Percentiles rank a stretch among this genome's conserved stretches.
These are phyloP conservation scores for Colletotrichum endophyticum DNA, from an alignment of 2,329 filamentous ascomycete genomes.

Conservation along the genomic window DNA sequence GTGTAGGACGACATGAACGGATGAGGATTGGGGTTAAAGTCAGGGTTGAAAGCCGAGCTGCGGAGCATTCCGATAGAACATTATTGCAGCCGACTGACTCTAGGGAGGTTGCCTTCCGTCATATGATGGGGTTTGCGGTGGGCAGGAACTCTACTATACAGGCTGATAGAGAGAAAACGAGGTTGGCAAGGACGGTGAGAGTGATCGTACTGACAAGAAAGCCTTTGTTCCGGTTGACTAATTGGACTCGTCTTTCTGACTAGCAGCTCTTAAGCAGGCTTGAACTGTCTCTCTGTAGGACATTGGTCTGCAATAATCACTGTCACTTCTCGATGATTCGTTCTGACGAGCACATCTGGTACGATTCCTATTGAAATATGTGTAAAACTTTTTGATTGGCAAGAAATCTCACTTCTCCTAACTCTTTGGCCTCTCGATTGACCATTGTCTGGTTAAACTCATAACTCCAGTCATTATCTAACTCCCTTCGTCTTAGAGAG, in stretches of 20 bases:
- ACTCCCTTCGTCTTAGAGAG: fast-evolving
- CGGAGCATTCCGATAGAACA: neutral
- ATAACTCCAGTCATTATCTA: fast-evolving
- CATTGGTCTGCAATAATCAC: neutral
- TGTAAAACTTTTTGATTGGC: neutral
- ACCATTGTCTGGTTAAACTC: fast-evolving
- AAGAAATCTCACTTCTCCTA: fast-evolving
- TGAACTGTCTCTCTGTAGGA: neutral
- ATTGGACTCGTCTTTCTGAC: no score
- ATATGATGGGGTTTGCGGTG: neutral
- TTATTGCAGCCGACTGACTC: neutral
- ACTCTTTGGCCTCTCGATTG: fast-evolving
- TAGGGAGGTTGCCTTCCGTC: neutral
- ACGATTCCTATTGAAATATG: neutral
- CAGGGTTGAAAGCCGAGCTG: neutral
- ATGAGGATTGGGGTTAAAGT: neutral
- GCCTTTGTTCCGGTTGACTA: neutral
- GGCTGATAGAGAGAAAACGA: no score
- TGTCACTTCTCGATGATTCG: neutral
- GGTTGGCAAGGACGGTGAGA: no score
- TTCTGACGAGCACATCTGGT: fast-evolving
- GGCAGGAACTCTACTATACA: neutral
- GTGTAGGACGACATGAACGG: neutral
- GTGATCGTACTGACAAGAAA: no score
- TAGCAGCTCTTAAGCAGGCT: no score